A percentile compares a stretch with the other conserved stretches of the same genome.
Conservation (phyloP, 2,329 filamentous ascomycete species). For the Emergomyces pasteurianus region DNA sequence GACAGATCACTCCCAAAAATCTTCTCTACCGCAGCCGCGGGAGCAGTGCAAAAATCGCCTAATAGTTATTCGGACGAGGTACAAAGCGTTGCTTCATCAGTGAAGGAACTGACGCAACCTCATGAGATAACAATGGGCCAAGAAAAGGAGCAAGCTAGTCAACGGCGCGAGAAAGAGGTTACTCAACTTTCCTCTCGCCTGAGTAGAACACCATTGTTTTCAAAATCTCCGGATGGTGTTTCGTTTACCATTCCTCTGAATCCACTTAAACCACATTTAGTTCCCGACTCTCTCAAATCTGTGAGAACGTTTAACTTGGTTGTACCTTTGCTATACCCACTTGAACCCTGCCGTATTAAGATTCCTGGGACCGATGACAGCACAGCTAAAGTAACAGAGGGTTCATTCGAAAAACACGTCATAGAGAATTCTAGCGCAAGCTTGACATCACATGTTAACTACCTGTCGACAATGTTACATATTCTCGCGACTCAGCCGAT, state of each 20-base stretch:
- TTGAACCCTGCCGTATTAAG: conserved; percentile 54
- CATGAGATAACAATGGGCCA: conserved; percentile 31
- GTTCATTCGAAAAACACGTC: conserved; percentile 50
- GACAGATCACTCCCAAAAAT: conserved; percentile 48
- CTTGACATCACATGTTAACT: conserved; percentile 64
- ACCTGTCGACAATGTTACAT: conserved; percentile 59
- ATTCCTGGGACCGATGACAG: conserved; percentile 50
- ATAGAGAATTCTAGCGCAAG: conserved; percentile 47
- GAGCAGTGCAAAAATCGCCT: neutral
- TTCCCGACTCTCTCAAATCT: conserved; percentile 49
- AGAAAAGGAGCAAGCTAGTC: conserved; percentile 44
- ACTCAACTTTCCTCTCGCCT: conserved; percentile 42
- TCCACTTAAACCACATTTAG: conserved; percentile 46
- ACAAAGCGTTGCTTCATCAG: neutral
- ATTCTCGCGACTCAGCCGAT: conserved; percentile 47
- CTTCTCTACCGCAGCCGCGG: neutral
- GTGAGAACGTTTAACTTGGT: conserved; percentile 55
- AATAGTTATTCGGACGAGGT: neutral
- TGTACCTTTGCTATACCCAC: conserved; percentile 59
- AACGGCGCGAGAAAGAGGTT: conserved; percentile 7
- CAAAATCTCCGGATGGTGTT: conserved; percentile 56
- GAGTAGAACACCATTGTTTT: conserved; percentile 53
- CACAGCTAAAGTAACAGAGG: conserved; percentile 52
- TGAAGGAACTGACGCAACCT: neutral
- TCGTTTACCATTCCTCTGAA: conserved; percentile 60